Evolutionary conservation across 345 rosid genomes (phyloP).

Genomic region (Lenwebbia sp.): DNA sequence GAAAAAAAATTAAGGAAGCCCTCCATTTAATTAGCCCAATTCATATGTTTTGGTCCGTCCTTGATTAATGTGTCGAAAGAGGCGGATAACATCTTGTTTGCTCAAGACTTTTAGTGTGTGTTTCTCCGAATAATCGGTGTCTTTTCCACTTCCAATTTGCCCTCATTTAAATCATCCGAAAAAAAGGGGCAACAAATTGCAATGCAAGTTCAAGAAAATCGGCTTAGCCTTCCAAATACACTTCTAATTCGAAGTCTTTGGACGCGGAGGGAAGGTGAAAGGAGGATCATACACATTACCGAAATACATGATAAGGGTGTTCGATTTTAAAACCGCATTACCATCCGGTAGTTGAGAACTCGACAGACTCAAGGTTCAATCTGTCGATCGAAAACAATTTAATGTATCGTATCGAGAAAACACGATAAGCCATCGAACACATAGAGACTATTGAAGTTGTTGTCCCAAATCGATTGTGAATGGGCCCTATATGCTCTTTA

Average conservation of each 20-base stretch:
- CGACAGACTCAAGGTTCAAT: background rate
- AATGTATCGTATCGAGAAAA: background rate
- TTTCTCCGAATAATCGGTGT: too few species aligned
- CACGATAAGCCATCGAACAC: background rate
- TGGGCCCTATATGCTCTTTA: too few species aligned
- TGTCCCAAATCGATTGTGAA: too few species aligned
- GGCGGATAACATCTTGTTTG: too few species aligned
- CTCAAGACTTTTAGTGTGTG: too few species aligned
- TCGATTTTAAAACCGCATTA: background rate
- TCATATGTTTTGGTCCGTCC: background rate
- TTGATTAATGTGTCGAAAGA: too few species aligned
- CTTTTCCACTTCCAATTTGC: too few species aligned
- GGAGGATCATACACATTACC: background rate
- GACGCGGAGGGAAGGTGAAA: background rate
- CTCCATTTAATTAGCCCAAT: background rate
- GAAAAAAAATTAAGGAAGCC: background rate
- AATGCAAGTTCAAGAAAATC: background rate
- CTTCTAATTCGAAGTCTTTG: background rate
- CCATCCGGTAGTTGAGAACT: background rate
- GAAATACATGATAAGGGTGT: background rate
- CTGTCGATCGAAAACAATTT: background rate
- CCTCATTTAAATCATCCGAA: too few species aligned
- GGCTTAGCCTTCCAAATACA: background rate
- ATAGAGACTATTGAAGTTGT: too few species aligned
- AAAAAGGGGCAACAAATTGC: background rate